These are phyloP conservation scores for Tinospora cordifolia DNA, from an alignment of 164 flowering plant species.

Conservation along the genomic window DNA sequence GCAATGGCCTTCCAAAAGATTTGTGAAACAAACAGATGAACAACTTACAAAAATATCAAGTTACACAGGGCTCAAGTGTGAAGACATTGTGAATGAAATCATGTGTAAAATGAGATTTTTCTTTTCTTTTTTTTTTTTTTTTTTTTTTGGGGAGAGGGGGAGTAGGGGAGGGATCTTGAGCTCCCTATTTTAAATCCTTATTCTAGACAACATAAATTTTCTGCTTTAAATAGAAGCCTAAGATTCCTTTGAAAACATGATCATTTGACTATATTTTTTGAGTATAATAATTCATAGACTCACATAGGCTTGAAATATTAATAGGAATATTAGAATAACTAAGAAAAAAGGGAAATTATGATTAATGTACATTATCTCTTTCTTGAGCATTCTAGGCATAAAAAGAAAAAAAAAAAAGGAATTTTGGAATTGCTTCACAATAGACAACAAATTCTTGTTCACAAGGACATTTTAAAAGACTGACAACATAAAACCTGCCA, in stretches of 20 bases:
- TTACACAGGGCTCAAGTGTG: neutral
- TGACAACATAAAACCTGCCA: no score
- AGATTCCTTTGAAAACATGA: neutral
- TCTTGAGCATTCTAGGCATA: no score
- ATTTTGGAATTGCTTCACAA: no score
- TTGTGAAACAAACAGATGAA: constrained; percentile 11
- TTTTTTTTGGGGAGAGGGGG: no score
- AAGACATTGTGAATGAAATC: no score
- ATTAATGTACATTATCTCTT: no score
- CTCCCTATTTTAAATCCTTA: neutral
- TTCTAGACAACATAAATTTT: neutral
- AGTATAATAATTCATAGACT: no score
- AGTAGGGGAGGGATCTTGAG: no score
- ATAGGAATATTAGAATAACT: neutral
- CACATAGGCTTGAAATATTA: neutral
- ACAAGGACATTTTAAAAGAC: no score
- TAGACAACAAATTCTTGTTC: no score
- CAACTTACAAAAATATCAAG: neutral
- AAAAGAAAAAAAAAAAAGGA: no score
- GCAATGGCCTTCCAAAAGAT: constrained; percentile 59
- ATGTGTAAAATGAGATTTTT: neutral
- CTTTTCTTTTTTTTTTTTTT: neutral
- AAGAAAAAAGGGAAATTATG: neutral
- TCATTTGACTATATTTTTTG: no score
- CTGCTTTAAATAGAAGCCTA: neutral